phyloP scores from a whole-genome alignment of 805 yeast genomes.

The Sungouiozyma ichnusensis region DNA sequence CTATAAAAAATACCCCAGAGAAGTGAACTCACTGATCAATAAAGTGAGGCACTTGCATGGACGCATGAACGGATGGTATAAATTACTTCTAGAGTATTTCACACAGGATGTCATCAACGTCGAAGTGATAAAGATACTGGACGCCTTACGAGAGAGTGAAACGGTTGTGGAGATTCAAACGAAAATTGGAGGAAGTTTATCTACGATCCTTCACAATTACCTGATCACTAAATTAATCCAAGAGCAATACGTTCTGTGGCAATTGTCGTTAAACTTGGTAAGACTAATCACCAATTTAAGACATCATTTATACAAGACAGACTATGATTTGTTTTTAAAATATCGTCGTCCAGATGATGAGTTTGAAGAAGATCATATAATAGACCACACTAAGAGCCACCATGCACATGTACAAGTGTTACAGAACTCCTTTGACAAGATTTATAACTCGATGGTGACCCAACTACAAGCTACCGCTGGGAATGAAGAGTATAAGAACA shows the following conservation, averaged over 20 bases:
- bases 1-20: slow-evolving; percentile 33
- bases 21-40: slow-evolving; percentile 45
- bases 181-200: slow-evolving; percentile 16
- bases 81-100: slow-evolving; percentile 18
- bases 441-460: not conserved
- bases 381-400: not conserved
- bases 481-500: not conserved
- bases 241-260: not conserved
- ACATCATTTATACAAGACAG: not conserved
- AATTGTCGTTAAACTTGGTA: not conserved
- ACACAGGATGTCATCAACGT: slow-evolving; percentile 17
- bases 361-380: not conserved
- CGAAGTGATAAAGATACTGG: slow-evolving; percentile 9
- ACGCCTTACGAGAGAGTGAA: not conserved
- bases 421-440: not conserved
- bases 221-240: not conserved
- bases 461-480: not conserved
- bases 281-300: not conserved
- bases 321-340: not conserved
- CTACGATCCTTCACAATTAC: slow-evolving; percentile 22
- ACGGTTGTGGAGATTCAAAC: slow-evolving; percentile 13
- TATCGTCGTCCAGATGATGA: not conserved
- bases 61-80: slow-evolving; percentile 29
- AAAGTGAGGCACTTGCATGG: slow-evolving; percentile 45
- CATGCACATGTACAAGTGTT: not conserved